Base-by-base conservation (phyloP, 23 red algal genomes). In the Cyanidiococcus yangmingshanensis region DNA sequence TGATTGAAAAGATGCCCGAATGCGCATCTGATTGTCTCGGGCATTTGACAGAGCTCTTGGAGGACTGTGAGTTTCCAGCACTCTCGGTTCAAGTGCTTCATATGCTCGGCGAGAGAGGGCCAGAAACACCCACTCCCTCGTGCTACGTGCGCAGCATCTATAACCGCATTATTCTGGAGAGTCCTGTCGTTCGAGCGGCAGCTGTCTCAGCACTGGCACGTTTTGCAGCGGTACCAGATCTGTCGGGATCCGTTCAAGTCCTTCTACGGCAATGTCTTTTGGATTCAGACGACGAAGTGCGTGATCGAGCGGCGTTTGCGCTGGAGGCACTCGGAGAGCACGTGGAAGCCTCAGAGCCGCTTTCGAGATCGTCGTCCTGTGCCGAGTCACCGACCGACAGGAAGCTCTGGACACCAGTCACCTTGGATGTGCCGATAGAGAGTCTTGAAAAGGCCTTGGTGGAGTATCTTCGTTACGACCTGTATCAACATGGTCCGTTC, bases 131-230 rank as follows among this genome's bases (percentile, higher is more conserved):
- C 0, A 77, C 88, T 34, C 94, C 94, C n/a, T 84, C 83, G 26
- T 88, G 91, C 77, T 98, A 92, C 50, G 87, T 98, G 58, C 88
- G 94, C 15, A 89, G 89, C 75, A 98, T 98, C 57, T 98, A 91
- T 80, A 98, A 98, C 68, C 83, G 94, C 77, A 82, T 98, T 35
- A 98, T 98, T 67, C 68, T 98, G 37, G 94, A 98, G 68, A 91
- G 89, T 25, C 77, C 94, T 3, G 81, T 81, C n/a, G 94, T 98
- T n/a, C 82, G 94, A 21, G 94, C 94, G 16, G 94, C 94, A 1
- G 94, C 94, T 31, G 94, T 98, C 0, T 91, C 88, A n/a, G 89
- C 94, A 30, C 63, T 98, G 41, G 67, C 84, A 2, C 77, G 86
- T 34, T 98, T 98, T 80, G 89, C 94, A 1, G 40, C 50, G n/a